Conservation (phyloP, 208 protist species). For the Crithidia expoeki region DNA sequence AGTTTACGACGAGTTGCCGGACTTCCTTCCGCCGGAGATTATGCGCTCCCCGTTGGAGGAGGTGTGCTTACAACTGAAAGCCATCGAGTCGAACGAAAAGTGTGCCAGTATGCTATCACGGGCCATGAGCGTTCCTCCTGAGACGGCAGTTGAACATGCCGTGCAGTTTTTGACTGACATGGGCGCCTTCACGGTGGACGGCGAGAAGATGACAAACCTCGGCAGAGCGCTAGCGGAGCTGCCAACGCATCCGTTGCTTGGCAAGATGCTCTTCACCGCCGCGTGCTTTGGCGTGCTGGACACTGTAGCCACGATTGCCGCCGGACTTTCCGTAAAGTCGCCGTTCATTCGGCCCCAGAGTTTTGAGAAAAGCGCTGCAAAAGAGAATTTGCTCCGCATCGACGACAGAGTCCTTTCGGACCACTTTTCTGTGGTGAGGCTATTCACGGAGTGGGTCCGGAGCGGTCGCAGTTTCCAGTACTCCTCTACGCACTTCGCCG, state of each 20-base stretch:
- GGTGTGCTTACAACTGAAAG: slow-evolving; percentile 90
- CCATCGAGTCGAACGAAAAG: slow-evolving; percentile 76
- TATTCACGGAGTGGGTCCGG: slow-evolving; percentile 76
- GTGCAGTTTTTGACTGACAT: slow-evolving; percentile 84
- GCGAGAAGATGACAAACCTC: slow-evolving; percentile 80
- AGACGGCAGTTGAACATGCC: slow-evolving; percentile 65
- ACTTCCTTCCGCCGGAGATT: slow-evolving; percentile 93
- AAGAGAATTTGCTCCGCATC: slow-evolving; percentile 47
- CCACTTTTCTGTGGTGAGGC: slow-evolving; percentile 71
- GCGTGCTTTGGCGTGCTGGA: slow-evolving; percentile 89
- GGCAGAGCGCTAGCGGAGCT: slow-evolving; percentile 82
- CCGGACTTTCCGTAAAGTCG: slow-evolving; percentile 83
- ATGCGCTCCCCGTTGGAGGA: slow-evolving; percentile 86
- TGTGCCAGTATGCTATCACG: slow-evolving; percentile 77
- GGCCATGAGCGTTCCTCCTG: slow-evolving; percentile 72
- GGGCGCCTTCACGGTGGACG: slow-evolving; percentile 75
- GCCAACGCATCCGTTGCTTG: slow-evolving; percentile 87
- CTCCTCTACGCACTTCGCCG: slow-evolving; percentile 69
- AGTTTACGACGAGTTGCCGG: slow-evolving; percentile 87
- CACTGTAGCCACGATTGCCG: slow-evolving; percentile 86
- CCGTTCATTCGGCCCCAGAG: slow-evolving; percentile 74
- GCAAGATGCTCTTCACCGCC: slow-evolving; percentile 92
- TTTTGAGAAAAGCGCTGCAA: slow-evolving; percentile 49
- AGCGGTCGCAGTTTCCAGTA: slow-evolving; percentile 63
- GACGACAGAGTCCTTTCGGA: slow-evolving; percentile 74